A percentile compares a stretch with the other conserved stretches of the same genome.
Evolutionary conservation across 1,284 basidiomycete species (phyloP).

Genomic region (Ceratorhiza oryzae-sativae): DNA sequence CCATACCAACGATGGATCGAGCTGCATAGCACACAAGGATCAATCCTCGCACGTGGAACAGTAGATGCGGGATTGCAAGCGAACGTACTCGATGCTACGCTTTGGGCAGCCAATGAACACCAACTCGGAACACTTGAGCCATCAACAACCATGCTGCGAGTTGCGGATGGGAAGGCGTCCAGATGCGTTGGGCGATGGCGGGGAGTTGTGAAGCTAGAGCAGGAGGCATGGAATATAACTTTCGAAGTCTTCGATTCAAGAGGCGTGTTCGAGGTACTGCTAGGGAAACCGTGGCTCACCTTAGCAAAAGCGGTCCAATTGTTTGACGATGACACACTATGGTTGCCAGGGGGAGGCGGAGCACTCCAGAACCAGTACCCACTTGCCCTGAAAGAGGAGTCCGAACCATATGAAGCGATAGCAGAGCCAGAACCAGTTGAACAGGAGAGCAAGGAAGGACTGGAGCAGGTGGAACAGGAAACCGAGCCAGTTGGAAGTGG

Average conservation of each 20-base stretch:
- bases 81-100: constrained; percentile 44
- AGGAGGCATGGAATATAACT: constrained; percentile 36
- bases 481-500: too few species aligned
- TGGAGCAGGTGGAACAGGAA: too few species aligned
- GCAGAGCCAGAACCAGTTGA: too few species aligned
- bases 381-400: not conserved
- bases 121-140: constrained; percentile 40
- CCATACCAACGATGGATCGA: not conserved
- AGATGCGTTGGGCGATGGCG: constrained; percentile 46
- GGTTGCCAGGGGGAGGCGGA: not conserved
- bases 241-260: constrained; percentile 52
- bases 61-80: constrained; percentile 50
- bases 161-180: constrained; percentile 50
- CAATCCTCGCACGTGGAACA: not conserved
- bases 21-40: not conserved
- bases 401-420: too few species aligned
- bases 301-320: constrained; percentile 47
- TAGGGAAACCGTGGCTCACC: constrained; percentile 50
- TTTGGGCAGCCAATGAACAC: constrained; percentile 44
- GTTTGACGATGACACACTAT: constrained; percentile 46
- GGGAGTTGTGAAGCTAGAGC: constrained; percentile 46
- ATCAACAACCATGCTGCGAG: constrained; percentile 44
- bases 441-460: too few species aligned
- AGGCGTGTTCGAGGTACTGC: constrained; percentile 49
- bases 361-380: constrained; percentile 21